Percentiles rank a stretch among this genome's conserved stretches.
Conservation (phyloP, 169 alveolate species). For the Babesia microti region DNA sequence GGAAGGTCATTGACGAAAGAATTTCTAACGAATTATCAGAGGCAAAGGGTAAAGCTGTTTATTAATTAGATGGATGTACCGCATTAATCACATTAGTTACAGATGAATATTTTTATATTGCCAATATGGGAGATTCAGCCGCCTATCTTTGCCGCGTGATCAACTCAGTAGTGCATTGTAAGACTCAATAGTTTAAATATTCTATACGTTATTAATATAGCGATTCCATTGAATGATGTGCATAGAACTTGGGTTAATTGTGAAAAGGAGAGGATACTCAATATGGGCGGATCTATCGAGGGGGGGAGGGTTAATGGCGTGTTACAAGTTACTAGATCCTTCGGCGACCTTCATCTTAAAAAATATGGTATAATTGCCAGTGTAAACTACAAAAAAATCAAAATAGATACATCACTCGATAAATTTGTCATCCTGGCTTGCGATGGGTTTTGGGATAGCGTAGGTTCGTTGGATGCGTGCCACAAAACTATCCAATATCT, state of each 20-base stretch:
- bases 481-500: slow-evolving; percentile 17
- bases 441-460: slow-evolving; percentile 84
- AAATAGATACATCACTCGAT: slow-evolving; percentile 56
- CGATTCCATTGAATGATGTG: slow-evolving; percentile 83
- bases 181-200: neutral
- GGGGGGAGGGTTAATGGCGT: slow-evolving; percentile 91
- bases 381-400: slow-evolving; percentile 56
- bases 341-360: slow-evolving; percentile 88
- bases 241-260: slow-evolving; percentile 89
- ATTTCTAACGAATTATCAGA: slow-evolving; percentile 36
- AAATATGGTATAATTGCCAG: slow-evolving; percentile 62
- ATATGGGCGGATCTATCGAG: slow-evolving; percentile 90
- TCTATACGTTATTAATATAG: slow-evolving; percentile 10
- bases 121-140: slow-evolving; percentile 70
- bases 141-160: slow-evolving; percentile 56
- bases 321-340: slow-evolving; percentile 87
- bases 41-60: slow-evolving; percentile 16
- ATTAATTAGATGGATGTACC: slow-evolving; percentile 69
- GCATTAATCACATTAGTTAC: slow-evolving; percentile 55
- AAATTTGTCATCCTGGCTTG: slow-evolving; percentile 90
- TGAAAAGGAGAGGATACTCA: slow-evolving; percentile 83
- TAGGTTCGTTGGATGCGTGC: slow-evolving; percentile 42
- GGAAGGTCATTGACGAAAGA: slow-evolving; percentile 30
- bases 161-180: slow-evolving; percentile 22
- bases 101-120: slow-evolving; percentile 43